Evolutionary conservation across 192 early-diverging fungal species (phyloP), one percentile per base, ranked within the genome.

Genomic region (Allomyces arbusculus): DNA sequence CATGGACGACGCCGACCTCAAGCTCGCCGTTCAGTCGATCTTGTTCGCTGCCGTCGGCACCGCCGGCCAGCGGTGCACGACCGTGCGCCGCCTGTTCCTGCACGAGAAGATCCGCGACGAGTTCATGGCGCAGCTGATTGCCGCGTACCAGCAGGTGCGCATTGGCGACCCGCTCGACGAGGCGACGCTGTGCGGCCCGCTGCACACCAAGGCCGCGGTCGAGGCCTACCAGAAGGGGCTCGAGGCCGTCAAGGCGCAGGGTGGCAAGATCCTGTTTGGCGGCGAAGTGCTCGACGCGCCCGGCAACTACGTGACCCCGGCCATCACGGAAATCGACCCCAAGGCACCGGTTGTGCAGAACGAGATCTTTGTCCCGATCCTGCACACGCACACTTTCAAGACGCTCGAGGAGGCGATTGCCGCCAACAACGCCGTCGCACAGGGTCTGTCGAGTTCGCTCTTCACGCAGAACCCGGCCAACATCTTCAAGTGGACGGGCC

Each of bases 31-130:
- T 3, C 81, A 90, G 40, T 82, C 89, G 22, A 82, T 90, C 61
- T 74, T 94, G 23, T 97, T 97, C 81, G 91, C 94, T 19, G 91
- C 94, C 22, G 92, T 97, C 25, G 94, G 94, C 28, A 97, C 92
- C 28, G 89, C 92, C 44, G 94, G 94, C 24, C 94, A 97, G 76
- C 78, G 94, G 63, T 97, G 94, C 76, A 97, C 94, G 3, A 91
- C 94, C 44, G 91, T 92, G 3, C 85, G 94, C 25, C 85, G 94
- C 23, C 74, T 97, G 67, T 82, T 97, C 68, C 67, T 97, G 19
- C 94, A 97, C 66, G 86, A 91, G 70, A 78, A 78, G 61, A 87
- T 94, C 66, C 86, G 94, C 75, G 92, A 92, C 69, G 75, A 78
- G 5, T 89, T 97, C 66, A 75, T 94, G 10, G 81, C 79, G 61